phyloP scores from a whole-genome alignment of 805 yeast genomes.

The Candida yuanshanica region DNA sequence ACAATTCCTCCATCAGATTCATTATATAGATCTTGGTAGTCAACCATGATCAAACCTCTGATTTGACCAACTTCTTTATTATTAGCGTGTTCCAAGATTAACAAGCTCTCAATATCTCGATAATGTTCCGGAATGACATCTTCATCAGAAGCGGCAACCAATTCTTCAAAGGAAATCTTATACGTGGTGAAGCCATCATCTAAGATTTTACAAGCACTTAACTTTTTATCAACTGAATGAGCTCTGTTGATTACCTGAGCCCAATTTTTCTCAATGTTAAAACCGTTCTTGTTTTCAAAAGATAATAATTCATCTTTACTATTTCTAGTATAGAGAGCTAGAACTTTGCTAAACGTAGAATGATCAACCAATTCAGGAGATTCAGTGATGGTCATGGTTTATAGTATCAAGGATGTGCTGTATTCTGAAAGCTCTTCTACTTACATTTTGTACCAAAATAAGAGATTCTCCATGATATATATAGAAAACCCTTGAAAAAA shows the following conservation, averaged over 20 bases:
- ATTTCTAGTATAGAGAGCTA: conserved; percentile 33
- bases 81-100: conserved; percentile 28
- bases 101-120: conserved; percentile 19
- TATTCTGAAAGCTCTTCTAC: background rate
- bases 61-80: conserved; percentile 26
- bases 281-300: conserved; percentile 28
- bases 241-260: background rate
- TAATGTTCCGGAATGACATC: conserved; percentile 11
- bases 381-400: background rate
- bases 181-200: background rate
- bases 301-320: conserved; percentile 16
- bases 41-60: conserved; percentile 33
- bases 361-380: conserved; percentile 12
- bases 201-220: background rate
- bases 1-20: conserved; percentile 18
- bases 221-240: background rate
- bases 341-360: conserved; percentile 35
- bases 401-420: background rate
- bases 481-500: background rate
- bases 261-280: conserved; percentile 28
- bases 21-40: conserved; percentile 11
- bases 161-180: conserved; percentile 4
- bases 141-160: conserved; percentile 2
- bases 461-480: background rate
- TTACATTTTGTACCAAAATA: background rate